phyloP scores from a whole-genome alignment of 2,329 filamentous ascomycete genomes.

The Talaromyces sp. region DNA sequence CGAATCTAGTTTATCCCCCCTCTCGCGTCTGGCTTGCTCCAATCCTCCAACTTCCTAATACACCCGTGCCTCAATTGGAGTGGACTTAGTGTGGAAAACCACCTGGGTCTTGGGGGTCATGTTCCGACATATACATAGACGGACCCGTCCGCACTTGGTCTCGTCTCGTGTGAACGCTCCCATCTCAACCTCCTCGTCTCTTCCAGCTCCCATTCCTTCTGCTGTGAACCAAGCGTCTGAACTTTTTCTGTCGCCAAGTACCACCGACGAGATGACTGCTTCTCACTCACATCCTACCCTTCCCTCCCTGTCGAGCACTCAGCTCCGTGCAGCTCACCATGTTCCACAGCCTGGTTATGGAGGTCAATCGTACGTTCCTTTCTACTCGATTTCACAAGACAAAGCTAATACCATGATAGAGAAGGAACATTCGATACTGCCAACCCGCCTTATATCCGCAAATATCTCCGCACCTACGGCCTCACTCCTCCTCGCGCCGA shows the following conservation, averaged over 20 bases:
- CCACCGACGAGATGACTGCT: constrained; percentile 12
- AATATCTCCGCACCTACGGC: constrained; percentile 51
- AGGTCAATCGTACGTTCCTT: constrained; percentile 14
- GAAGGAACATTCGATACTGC: constrained; percentile 49
- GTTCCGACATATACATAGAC: constrained; percentile 18
- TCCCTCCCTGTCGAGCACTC: constrained; percentile 9
- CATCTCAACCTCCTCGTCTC: constrained; percentile 15
- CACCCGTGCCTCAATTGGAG: constrained; percentile 2
- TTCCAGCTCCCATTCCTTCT: constrained; percentile 14
- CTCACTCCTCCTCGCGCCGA: constrained; percentile 50
- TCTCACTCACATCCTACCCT: background rate
- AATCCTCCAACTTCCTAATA: constrained; percentile 4
- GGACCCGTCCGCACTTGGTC: constrained; percentile 7
- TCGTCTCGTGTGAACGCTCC: background rate
- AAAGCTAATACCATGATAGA: constrained; percentile 23
- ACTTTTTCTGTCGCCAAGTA: constrained; percentile 4
- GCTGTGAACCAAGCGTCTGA: constrained; percentile 18
- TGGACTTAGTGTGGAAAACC: background rate
- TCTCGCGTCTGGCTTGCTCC: background rate
- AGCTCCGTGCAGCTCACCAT: constrained; percentile 16
- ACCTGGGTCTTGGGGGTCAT: constrained; percentile 11
- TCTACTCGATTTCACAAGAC: no score
- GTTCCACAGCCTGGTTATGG: constrained; percentile 11
- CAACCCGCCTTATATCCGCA: constrained; percentile 49
- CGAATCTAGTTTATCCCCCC: background rate